Conservation (phyloP, 73 alveolate genomes). For the Paramecium tetraurelia region DNA sequence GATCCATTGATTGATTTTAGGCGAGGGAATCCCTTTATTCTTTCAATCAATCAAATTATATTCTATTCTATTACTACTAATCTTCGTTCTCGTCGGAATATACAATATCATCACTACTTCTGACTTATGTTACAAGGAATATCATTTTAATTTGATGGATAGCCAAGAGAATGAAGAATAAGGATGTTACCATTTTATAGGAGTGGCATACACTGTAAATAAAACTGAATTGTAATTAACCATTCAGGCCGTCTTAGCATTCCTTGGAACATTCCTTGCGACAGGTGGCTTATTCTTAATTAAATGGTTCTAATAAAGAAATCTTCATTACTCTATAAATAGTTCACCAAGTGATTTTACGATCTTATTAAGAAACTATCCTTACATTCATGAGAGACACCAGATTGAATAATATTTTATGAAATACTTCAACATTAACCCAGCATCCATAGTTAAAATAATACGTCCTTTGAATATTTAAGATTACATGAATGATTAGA, state of each 20-base stretch:
- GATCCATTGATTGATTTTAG: background rate
- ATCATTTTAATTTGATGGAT: background rate
- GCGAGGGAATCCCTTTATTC: conserved; percentile 10
- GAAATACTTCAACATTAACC: background rate
- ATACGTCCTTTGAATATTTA: background rate
- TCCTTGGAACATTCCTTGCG: background rate
- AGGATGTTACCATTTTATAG: conserved; percentile 43
- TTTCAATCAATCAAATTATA: background rate
- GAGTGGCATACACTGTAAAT: background rate
- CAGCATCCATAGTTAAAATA: background rate
- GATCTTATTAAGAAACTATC: background rate
- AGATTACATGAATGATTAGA: background rate
- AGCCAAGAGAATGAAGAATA: background rate
- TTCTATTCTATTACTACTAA: background rate
- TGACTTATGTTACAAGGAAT: conserved; percentile 8
- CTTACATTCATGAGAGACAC: background rate
- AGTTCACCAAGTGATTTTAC: background rate
- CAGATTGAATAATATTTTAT: background rate
- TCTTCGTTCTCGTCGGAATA: conserved; percentile 3
- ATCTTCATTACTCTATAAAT: background rate
- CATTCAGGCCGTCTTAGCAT: background rate
- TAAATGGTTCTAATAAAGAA: background rate
- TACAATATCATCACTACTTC: conserved; percentile 17
- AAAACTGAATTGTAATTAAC: conserved; percentile 7
- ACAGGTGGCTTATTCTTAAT: background rate